Evolutionary conservation across 805 yeast species (phyloP), one percentile per base, ranked within the genome.

Genomic region (Wickerhamomyces kurtzmanii): DNA sequence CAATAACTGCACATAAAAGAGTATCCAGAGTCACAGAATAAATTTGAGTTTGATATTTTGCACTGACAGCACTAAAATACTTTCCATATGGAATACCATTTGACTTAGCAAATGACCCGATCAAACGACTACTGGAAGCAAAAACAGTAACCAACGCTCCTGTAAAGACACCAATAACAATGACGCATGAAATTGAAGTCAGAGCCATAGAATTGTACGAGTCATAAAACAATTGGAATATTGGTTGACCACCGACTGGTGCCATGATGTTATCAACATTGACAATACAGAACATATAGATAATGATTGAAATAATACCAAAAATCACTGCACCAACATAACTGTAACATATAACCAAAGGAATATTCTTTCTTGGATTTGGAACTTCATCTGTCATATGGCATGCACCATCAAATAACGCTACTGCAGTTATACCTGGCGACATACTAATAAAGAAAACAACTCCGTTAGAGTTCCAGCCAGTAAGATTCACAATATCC

Each of bases 351-450:
- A 45, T 46, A 4, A 46, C 51, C 20, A 39, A 36, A 1, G 47
- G 47, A 11, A 44, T 35, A 20, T 42, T 40, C 24, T 29, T 42
- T 27, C 38, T 42, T 2, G 49, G 46, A 9, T 34, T 19, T 6
- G 37, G 39, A 14, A 44, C 36, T 30, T 44, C 47, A 29, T 42
- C 46, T 5, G 49, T 40, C 42, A 40, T 40, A 30, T 44, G 49
- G 22, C 38, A 31, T 5, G 49, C 41, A 7, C 45, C 48, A 28
- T 46, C 51, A 24, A 39, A 45, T 27, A 46, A 28, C 5, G 42
- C 26, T 4, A 46, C 46, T 13, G 45, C 35, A 8, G 49, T 43
- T 27, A 42, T 33, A 19, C 43, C 34, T 9, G 49, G 51, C 13
- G 43, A 32, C 20, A 44, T 24, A 5, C 47, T 38, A 6, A 44